These are phyloP conservation scores for Aspergillus baeticus DNA, from an alignment of 495 filamentous ascomycete species.

Conservation along the genomic window DNA sequence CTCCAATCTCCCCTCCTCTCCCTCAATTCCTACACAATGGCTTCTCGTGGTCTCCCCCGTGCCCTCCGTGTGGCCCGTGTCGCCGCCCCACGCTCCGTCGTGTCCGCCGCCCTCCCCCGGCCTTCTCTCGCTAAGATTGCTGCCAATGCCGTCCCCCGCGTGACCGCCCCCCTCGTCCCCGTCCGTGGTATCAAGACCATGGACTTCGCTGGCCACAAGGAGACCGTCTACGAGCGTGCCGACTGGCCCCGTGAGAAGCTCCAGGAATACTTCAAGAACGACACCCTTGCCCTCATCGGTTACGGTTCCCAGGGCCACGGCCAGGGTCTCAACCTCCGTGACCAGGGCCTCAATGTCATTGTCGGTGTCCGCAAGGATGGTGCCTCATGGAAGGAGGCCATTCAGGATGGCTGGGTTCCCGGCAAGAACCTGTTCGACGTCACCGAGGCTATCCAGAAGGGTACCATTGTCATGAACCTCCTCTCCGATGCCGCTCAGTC, in stretches of 20 bases:
- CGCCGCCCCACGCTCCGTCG: conserved; percentile 55
- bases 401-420: conserved; percentile 96
- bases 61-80: conserved; percentile 77
- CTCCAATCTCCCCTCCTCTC: conserved; percentile 22
- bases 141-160: conserved; percentile 33
- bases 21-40: conserved; percentile 62
- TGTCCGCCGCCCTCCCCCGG: conserved; percentile 43
- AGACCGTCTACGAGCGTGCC: conserved; percentile 93
- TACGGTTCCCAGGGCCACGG: conserved; percentile 99
- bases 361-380: conserved; percentile 98
- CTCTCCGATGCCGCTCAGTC: conserved; percentile 95
- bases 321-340: conserved; percentile 97
- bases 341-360: conserved; percentile 98
- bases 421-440: conserved; percentile 98
- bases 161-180: conserved; percentile 55
- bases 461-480: conserved; percentile 98
- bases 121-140: conserved; percentile 40
- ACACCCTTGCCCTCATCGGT: conserved; percentile 97
- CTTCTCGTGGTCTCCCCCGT: conserved; percentile 78
- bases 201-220: conserved; percentile 91
- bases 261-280: conserved; percentile 99
- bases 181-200: conserved; percentile 50
- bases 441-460: conserved; percentile 88
- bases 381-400: conserved; percentile 95
- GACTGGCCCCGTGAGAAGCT: conserved; percentile 99